These are phyloP conservation scores for Pythium periplocum DNA, from an alignment of 352 stramenopile species.

Conservation along the genomic window DNA sequence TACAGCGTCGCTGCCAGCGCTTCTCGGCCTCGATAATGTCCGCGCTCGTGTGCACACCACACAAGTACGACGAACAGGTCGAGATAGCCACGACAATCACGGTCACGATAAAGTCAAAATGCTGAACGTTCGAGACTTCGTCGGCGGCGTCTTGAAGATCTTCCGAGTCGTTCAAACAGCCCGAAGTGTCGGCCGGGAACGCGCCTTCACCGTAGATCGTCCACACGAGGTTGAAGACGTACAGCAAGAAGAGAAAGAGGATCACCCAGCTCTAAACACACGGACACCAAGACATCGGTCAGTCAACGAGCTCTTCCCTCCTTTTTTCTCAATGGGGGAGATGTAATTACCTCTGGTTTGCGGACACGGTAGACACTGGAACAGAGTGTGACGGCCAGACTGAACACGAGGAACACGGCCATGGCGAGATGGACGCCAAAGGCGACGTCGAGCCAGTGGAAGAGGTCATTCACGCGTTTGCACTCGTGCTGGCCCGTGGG, in stretches of 20 bases:
- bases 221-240: constrained; percentile 48
- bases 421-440: constrained; percentile 49
- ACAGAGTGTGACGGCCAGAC: constrained; percentile 41
- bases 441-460: constrained; percentile 44
- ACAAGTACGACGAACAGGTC: constrained; percentile 58
- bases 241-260: constrained; percentile 51
- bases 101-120: constrained; percentile 68
- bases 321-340: background rate
- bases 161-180: constrained; percentile 45
- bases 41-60: constrained; percentile 52
- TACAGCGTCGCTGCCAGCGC: constrained; percentile 61
- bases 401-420: constrained; percentile 30
- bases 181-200: constrained; percentile 44
- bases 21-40: constrained; percentile 48
- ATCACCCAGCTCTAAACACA: constrained; percentile 41
- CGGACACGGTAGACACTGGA: constrained; percentile 50
- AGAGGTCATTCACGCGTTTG: constrained; percentile 40
- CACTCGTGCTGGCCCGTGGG: constrained; percentile 34
- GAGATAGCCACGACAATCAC: constrained; percentile 29
- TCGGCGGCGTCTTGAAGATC: constrained; percentile 51
- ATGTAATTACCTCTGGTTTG: constrained; percentile 34
- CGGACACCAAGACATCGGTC: background rate
- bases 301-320: background rate
- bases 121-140: constrained; percentile 54
- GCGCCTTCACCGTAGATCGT: constrained; percentile 48